A percentile compares a stretch with the other conserved stretches of the same genome.
Conservation (phyloP, 768 basidiomycete species). For the Suillus subluteus region DNA sequence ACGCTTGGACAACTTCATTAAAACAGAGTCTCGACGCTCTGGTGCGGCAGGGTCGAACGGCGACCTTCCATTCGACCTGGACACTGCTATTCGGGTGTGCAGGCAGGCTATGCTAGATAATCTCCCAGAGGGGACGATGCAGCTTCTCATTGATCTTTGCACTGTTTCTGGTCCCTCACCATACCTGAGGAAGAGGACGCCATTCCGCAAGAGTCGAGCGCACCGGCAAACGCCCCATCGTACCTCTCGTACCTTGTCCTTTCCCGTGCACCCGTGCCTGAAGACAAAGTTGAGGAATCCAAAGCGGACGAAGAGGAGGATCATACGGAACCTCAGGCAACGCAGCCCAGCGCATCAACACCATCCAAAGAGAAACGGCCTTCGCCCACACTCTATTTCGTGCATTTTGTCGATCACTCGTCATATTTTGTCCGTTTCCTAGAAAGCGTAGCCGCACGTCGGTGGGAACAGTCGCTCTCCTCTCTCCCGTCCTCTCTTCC, state of each 20-base stretch:
- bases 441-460: constrained; percentile 77
- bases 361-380: constrained; percentile 49
- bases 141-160: constrained; percentile 90
- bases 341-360: constrained; percentile 30
- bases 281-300: constrained; percentile 19
- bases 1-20: constrained; percentile 90
- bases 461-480: constrained; percentile 82
- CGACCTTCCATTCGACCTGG: constrained; percentile 94
- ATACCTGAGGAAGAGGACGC: constrained; percentile 44
- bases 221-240: constrained; percentile 48
- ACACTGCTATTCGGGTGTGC: constrained; percentile 96
- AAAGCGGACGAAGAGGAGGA: constrained; percentile 24
- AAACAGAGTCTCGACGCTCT: constrained; percentile 69
- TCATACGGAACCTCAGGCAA: constrained; percentile 17
- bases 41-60: constrained; percentile 37
- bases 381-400: constrained; percentile 87
- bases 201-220: constrained; percentile 26
- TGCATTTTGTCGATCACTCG: constrained; percentile 91
- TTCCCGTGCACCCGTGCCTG: constrained; percentile 51
- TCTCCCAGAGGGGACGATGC: constrained; percentile 87
- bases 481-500: constrained; percentile 20
- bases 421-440: constrained; percentile 84
- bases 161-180: constrained; percentile 60
- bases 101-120: constrained; percentile 87
- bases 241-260: constrained; percentile 83